Base-by-base conservation (phyloP, 2,329 filamentous ascomycete genomes). In the Pestalotiopsis sp. region DNA sequence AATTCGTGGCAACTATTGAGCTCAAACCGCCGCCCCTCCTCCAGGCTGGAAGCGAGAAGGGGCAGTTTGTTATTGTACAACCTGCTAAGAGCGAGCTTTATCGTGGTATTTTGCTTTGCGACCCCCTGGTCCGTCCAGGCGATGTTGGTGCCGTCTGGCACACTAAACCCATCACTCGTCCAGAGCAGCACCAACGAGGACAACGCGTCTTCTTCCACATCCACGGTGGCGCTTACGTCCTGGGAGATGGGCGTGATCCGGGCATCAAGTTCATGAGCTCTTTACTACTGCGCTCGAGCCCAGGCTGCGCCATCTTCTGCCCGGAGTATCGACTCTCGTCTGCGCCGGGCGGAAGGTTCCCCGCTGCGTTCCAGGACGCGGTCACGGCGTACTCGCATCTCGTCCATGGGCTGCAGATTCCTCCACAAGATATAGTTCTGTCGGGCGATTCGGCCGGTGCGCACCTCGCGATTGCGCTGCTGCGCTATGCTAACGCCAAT, bases 371-470 rank as follows among this genome's bases (percentile, higher is more conserved):
- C 3, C 78, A 79, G 65, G 78, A 79, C 62, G 75, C 75, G 20
- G 41, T 79, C 9, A 78, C 78, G n/a, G 70, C 75, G 2, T 80
- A 79, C 64, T 65, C 75, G 4, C 69, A 74, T 66, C 73, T 79
- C 2, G 36, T 76, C 9, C 69, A 65, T 4, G 70, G 72, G 4
- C 59, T 74, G 56, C 49, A 70, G 2, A 76, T 79, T 64, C 74
- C 77, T 1, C 41, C 75, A 2, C 49, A 65, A 4, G 73, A 74
- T 7, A 75, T 80, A 65, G 70, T 80, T 39, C n/a, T 80, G 3
- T 78, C 76, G 7, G 78, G 78, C 36, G 78, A 79, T 72, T 78
- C 76, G 6, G 78, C 78, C 0, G 78, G 78, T 6, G 78, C 68
- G 0, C 78, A 77, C 62, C 70, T 80, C 1, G 77, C 71, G 1